phyloP scores from a whole-genome alignment of 2,329 filamentous ascomycete species.

The Penicillium sclerotigenum region DNA sequence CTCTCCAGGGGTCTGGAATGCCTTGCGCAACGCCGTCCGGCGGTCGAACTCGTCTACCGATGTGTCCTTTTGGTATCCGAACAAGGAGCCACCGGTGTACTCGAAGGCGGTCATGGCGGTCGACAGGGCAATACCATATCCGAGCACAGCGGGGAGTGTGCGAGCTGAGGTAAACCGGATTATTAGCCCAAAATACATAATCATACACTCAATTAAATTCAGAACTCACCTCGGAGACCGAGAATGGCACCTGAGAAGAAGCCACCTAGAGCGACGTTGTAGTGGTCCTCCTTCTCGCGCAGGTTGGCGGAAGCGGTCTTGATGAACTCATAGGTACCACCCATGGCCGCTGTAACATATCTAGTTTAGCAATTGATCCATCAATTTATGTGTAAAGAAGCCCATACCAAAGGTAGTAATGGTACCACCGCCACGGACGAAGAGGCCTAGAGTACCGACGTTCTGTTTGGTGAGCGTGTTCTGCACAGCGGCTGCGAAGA shows the following conservation, averaged over 20 bases:
- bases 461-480: constrained; percentile 84
- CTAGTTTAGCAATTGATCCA: constrained; percentile 10
- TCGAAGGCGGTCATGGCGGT: constrained; percentile 62
- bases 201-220: background rate
- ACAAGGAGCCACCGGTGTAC: constrained; percentile 62
- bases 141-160: constrained; percentile 67
- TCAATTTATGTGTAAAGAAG: constrained; percentile 7
- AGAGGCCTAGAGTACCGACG: constrained; percentile 73
- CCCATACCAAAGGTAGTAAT: constrained; percentile 64
- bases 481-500: constrained; percentile 73
- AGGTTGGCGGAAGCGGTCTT: constrained; percentile 76
- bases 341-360: constrained; percentile 59
- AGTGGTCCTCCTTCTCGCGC: constrained; percentile 75
- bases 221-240: constrained; percentile 64
- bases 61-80: constrained; percentile 54
- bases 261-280: constrained; percentile 71
- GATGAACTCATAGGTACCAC: constrained; percentile 74
- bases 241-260: constrained; percentile 71
- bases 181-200: constrained; percentile 14
- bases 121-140: constrained; percentile 61
- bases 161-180: constrained; percentile 45
- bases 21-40: constrained; percentile 71
- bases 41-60: constrained; percentile 71
- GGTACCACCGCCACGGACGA: constrained; percentile 73
- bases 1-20: constrained; percentile 69